Percentiles rank a stretch among this genome's conserved stretches.
phyloP scores from a whole-genome alignment of 345 rosid species.

The Sonneratia alba region DNA sequence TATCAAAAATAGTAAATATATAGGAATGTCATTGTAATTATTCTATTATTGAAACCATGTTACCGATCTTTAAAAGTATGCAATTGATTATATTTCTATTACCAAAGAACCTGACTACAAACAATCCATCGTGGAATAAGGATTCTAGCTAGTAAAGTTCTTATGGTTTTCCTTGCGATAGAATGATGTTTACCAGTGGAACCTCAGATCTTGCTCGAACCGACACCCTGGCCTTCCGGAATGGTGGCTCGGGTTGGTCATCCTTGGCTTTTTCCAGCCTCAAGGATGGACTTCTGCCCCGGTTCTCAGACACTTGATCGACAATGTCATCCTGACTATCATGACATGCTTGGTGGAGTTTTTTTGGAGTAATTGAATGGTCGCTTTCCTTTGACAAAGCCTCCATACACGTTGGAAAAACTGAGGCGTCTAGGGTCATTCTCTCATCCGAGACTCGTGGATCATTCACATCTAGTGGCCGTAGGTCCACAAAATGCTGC shows the following conservation, averaged over 20 bases:
- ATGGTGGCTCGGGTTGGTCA: constrained; percentile 36
- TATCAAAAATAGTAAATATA: too few species aligned
- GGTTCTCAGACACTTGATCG: constrained; percentile 32
- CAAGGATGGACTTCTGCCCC: constrained; percentile 34
- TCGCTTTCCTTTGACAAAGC: constrained; percentile 25
- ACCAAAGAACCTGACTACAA: too few species aligned
- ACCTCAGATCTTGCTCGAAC: constrained; percentile 51
- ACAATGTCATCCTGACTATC: constrained; percentile 19
- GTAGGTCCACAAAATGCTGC: constrained; percentile 30
- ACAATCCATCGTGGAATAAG: too few species aligned
- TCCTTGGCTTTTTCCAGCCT: constrained; percentile 33
- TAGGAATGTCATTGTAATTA: too few species aligned
- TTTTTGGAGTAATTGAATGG: constrained; percentile 12
- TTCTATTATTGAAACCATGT: too few species aligned
- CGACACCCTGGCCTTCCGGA: constrained; percentile 45
- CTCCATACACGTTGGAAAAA: constrained; percentile 23
- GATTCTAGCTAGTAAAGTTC: too few species aligned
- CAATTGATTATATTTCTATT: too few species aligned
- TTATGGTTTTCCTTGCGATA: background rate
- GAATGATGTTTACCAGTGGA: constrained; percentile 23
- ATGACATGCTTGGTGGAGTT: constrained; percentile 15
- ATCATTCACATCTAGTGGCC: constrained; percentile 30
- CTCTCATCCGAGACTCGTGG: constrained; percentile 19
- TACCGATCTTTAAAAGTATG: too few species aligned
- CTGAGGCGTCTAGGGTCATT: constrained; percentile 21